phyloP scores from a whole-genome alignment of 2,329 filamentous ascomycete species.

The Aureobasidium sp. region DNA sequence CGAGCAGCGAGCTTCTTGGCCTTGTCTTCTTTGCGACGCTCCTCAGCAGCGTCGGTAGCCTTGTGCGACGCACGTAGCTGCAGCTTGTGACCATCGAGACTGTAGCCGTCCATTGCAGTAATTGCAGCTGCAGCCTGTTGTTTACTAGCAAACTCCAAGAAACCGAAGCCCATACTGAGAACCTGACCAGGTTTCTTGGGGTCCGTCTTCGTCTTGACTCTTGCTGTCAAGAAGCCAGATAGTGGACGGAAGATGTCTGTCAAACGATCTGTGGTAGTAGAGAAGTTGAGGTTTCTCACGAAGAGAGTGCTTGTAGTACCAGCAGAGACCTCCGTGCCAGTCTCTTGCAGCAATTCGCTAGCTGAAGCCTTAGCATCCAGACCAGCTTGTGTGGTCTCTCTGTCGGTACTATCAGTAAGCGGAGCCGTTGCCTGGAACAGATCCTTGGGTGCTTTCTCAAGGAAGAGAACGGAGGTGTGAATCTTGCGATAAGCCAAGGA shows the following conservation, averaged over 20 bases:
- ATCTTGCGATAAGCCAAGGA: constrained; percentile 83
- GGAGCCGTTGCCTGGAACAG: constrained; percentile 50
- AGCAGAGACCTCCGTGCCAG: constrained; percentile 40
- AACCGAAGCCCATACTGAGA: constrained; percentile 96
- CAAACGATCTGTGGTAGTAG: constrained; percentile 70
- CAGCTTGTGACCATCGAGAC: constrained; percentile 80
- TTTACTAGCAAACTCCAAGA: constrained; percentile 78
- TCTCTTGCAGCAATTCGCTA: constrained; percentile 56
- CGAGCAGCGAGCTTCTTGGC: constrained; percentile 71
- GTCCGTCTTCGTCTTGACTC: constrained; percentile 88
- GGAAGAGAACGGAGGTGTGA: constrained; percentile 82
- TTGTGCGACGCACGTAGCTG: constrained; percentile 82
- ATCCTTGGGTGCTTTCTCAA: constrained; percentile 87
- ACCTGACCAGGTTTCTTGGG: constrained; percentile 82
- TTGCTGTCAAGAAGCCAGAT: constrained; percentile 80
- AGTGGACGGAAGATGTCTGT: constrained; percentile 71
- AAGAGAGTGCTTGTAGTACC: constrained; percentile 68
- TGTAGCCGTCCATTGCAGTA: constrained; percentile 78
- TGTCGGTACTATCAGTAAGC: constrained; percentile 22
- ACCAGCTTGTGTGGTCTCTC: constrained; percentile 27
- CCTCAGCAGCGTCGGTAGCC: constrained; percentile 78
- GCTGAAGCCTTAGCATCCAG: constrained; percentile 55
- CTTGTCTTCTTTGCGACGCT: constrained; percentile 73
- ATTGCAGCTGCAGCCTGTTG: constrained; percentile 72
- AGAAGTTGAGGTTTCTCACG: constrained; percentile 89